Evolutionary conservation across 768 basidiomycete genomes (phyloP), one percentile per base, ranked within the genome.

Genomic region (Baorangia bicolor): DNA sequence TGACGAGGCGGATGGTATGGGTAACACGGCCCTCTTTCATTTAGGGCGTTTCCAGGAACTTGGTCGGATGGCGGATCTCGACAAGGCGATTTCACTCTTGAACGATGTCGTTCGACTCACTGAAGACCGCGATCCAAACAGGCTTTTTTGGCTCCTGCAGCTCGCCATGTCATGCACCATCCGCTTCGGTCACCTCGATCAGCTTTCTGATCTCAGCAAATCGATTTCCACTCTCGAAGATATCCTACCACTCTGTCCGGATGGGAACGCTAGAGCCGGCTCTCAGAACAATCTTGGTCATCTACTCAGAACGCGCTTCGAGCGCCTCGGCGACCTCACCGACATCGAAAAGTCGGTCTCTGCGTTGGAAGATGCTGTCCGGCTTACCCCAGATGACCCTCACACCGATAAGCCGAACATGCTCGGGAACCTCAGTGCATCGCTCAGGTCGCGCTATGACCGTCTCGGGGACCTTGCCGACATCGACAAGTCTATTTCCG

Each of bases 401-500:
- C 20, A n/a, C 21, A 28, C 58, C n/a, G 28, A 51, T 18, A 49
- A 57, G 31, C 30, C 53, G 14, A 37, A 16, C 34, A 34, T 16
- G 20, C 47, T 63, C 11, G 48, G 31, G 38, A 66, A 60, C 51
- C 64, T 68, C n/a, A 62, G 56, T 12, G 35, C 41, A 28, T 43
- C 59, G 28, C 59, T 64, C 27, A 44, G 41, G 44, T 8, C 30
- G 35, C 53, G 48, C 12, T 58, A 49, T 16, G 39, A 43, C 1
- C 13, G 21, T 21, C 39, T 27, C 11, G 18, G 47, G 11, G 21
- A 54, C 31, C 21, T 28, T 18, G 50, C 38, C 16, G 60, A 65
- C 40, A 40, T 69, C 28, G 45, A 65, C 10, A 58, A 57, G 49
- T 62, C 65, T 14, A 64, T 70, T 34, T 43, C 33, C 25, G 47